Evolutionary conservation across 225 moss, liverwort and hornwort genomes (phyloP).

Genomic region (Ulota crispa): DNA sequence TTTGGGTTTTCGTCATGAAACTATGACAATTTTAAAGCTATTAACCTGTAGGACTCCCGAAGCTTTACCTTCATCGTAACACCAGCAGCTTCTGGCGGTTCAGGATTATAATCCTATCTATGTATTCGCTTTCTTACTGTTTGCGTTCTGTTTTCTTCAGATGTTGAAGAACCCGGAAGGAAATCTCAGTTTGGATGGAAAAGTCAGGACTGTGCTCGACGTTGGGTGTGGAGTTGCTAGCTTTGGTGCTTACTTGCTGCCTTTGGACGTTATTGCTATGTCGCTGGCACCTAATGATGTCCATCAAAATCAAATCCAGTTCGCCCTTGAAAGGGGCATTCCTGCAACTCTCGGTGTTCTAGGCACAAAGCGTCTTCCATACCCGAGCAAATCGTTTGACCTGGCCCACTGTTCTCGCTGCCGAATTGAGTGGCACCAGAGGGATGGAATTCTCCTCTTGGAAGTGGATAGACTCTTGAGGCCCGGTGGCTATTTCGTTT

Average conservation of each 20-base stretch:
- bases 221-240: slow-evolving; percentile 98
- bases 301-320: slow-evolving; percentile 95
- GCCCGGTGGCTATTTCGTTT: slow-evolving; percentile 95
- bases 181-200: slow-evolving; percentile 76
- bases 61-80: not conserved
- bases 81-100: not conserved
- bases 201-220: slow-evolving; percentile 91
- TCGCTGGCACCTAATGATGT: slow-evolving; percentile 97
- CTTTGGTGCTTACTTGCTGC: slow-evolving; percentile 90
- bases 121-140: slow-evolving; percentile 11
- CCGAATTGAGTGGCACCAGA: slow-evolving; percentile 95
- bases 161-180: slow-evolving; percentile 83
- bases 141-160: slow-evolving; percentile 37
- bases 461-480: slow-evolving; percentile 91
- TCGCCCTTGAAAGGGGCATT: slow-evolving; percentile 97
- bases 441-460: slow-evolving; percentile 91
- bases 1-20: not conserved
- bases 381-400: slow-evolving; percentile 95
- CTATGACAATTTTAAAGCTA: not conserved
- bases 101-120: not conserved
- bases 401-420: slow-evolving; percentile 98
- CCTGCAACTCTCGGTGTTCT: slow-evolving; percentile 94
- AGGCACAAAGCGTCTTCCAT: slow-evolving; percentile 88
- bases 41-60: not conserved
- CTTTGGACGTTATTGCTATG: slow-evolving; percentile 85